Percentiles rank a stretch among this genome's conserved stretches.
Conservation (phyloP, 2,329 filamentous ascomycete genomes). For the Mycosphaerella sp. region DNA sequence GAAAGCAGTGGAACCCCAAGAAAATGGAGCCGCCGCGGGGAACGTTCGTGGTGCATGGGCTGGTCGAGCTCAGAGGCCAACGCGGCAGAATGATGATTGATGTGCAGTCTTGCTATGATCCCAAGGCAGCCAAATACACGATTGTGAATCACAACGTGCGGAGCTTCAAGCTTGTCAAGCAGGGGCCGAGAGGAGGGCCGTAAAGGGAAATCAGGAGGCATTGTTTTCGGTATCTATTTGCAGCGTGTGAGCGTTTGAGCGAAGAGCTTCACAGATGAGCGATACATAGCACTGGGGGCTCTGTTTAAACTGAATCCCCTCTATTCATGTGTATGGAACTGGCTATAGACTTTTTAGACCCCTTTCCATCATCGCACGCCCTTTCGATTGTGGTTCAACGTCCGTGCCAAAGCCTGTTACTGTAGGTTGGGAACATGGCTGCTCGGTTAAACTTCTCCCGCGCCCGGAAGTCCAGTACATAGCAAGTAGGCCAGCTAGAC, state of each 20-base stretch:
- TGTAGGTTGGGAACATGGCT: too few relatives aligned
- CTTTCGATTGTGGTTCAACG: too few relatives aligned
- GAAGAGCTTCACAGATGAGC: constrained; percentile 4
- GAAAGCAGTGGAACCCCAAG: constrained; percentile 31
- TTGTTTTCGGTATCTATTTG: background rate
- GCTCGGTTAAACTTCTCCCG: too few relatives aligned
- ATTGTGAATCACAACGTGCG: constrained; percentile 27
- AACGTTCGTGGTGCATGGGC: constrained; percentile 40
- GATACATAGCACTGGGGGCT: constrained; percentile 5
- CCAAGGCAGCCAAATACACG: constrained; percentile 37
- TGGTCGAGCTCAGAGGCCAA: constrained; percentile 43
- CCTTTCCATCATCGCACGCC: too few relatives aligned
- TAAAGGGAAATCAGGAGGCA: constrained; percentile 20
- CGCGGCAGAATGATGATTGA: constrained; percentile 41
- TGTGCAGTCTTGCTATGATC: constrained; percentile 43
- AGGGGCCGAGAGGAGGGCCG: constrained; percentile 37
- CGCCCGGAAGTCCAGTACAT: too few relatives aligned
- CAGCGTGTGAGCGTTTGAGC: constrained; percentile 17
- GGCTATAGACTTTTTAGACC: too few relatives aligned
- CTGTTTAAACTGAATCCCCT: background rate
- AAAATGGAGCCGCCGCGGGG: constrained; percentile 40
- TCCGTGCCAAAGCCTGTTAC: too few relatives aligned
- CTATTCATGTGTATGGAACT: background rate
- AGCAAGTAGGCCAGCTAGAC: too few relatives aligned
- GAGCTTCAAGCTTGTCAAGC: constrained; percentile 33